Evolutionary conservation across 345 rosid genomes (phyloP), one percentile per base, ranked within the genome.

Genomic region (Noccaea bulbosa): DNA sequence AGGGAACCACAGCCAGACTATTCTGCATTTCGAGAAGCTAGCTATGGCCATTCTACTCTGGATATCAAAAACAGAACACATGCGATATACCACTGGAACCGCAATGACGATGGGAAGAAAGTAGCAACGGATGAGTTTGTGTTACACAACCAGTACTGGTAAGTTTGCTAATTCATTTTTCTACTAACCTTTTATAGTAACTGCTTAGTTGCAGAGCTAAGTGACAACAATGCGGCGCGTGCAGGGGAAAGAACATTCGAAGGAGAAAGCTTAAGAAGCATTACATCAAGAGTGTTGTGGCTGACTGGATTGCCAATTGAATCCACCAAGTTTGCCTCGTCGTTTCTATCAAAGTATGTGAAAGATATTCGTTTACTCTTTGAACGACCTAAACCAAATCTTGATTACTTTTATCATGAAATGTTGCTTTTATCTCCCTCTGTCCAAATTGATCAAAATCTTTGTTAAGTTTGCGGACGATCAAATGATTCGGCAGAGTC

Each of bases 1-100:
- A 86, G 60, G 65, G 83, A 87, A 69, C 99, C 98, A 46, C 98
- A 94, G 51, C 97, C 99, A 59, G 88, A 86, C 16, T 88, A 91
- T 69, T 94, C 99, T 44, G 98, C 97, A 65, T 94, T 91, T 67
- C 75, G 98, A 56, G 99, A 94, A 88, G 90, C 98, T 77, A 92
- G 97, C 76, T 89, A 89, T 58, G 99, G 97, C 5, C 96, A 91
- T 68, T 87, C 98, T 22, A 91, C 92, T 3, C 61, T 92, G 60
- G 96, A 94, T 64, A 92, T 94, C 54, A 82, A 67, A 75, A 94
- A 94, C 70, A 83, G 92, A 79, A 89, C 96, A 8, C 96, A 89
- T 65, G 98, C 98, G 46, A 5, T 88, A 57, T 94, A 91, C 81
- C 92, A 86, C 62, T 91, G 97, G 99, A 88, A 91, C 78, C 86